Conservation (phyloP, 192 early-diverging fungal genomes). For the Tieghemiomyces parasiticus region DNA sequence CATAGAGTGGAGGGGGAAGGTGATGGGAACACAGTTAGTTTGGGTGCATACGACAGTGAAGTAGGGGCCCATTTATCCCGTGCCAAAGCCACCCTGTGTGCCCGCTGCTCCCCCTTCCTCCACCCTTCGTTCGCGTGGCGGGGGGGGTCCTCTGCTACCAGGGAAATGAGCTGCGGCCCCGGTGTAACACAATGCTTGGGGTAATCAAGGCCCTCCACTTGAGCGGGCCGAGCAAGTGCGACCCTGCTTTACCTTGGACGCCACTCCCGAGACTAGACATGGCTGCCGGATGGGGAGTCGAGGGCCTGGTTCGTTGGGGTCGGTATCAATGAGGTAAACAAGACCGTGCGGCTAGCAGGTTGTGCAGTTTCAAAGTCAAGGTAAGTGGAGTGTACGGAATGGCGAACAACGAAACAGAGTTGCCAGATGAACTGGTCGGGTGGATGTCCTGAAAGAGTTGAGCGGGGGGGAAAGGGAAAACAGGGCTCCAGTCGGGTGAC, state of each 20-base stretch:
- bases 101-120: neutral
- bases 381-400: neutral
- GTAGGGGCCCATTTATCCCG: neutral
- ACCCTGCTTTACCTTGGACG: conserved; percentile 4
- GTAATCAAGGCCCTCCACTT: neutral
- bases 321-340: too few species aligned
- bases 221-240: neutral
- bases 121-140: too few species aligned
- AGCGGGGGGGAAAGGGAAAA: neutral
- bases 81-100: neutral
- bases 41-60: neutral
- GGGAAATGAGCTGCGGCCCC: neutral
- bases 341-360: neutral
- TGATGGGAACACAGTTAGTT: neutral
- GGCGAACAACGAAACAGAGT: neutral
- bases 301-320: neutral
- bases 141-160: neutral
- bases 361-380: neutral
- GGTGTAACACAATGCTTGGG: neutral
- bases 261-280: conserved; percentile 11
- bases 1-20: neutral
- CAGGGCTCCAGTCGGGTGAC: neutral
- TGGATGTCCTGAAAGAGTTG: neutral
- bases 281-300: neutral
- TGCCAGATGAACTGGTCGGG: neutral